Conservation (phyloP, 306 rosid genomes). For the Cicer arietinum region DNA sequence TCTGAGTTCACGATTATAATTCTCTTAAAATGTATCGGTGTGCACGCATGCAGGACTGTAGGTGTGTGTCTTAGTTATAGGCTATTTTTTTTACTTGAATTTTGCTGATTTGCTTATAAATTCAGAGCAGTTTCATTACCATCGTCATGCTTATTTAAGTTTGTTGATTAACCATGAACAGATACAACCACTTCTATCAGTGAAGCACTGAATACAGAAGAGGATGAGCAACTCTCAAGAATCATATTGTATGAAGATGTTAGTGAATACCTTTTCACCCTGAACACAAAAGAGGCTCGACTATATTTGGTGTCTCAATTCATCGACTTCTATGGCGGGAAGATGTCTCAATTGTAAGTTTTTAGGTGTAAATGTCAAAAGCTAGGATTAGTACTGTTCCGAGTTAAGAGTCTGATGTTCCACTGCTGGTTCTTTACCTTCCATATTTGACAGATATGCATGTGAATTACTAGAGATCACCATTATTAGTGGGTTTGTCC, state of each 20-base stretch:
- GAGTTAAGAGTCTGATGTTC: conserved; percentile 23
- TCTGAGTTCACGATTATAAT: conserved; percentile 32
- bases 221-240: conserved; percentile 76
- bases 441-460: conserved; percentile 15
- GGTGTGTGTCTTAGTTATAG: not conserved
- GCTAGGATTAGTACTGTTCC: conserved; percentile 8
- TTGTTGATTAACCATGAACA: conserved; percentile 52
- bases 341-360: conserved; percentile 73
- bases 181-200: conserved; percentile 48
- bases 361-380: conserved; percentile 38
- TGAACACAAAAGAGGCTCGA: conserved; percentile 79
- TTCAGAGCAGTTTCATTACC: conserved; percentile 28
- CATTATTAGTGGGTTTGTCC: conserved; percentile 16
- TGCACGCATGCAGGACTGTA: not conserved
- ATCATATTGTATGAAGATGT: conserved; percentile 83
- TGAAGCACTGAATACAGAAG: conserved; percentile 58
- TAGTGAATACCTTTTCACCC: conserved; percentile 78
- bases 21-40: not conserved
- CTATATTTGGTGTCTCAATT: conserved; percentile 72
- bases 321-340: conserved; percentile 86
- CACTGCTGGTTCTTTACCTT: conserved; percentile 21
- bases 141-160: conserved; percentile 23
- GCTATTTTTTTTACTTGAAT: conserved; percentile 14
- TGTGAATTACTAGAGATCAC: conserved; percentile 18
- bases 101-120: conserved; percentile 20